phyloP scores from a whole-genome alignment of 2,329 filamentous ascomycete species.

The Trichoderma harzianum region DNA sequence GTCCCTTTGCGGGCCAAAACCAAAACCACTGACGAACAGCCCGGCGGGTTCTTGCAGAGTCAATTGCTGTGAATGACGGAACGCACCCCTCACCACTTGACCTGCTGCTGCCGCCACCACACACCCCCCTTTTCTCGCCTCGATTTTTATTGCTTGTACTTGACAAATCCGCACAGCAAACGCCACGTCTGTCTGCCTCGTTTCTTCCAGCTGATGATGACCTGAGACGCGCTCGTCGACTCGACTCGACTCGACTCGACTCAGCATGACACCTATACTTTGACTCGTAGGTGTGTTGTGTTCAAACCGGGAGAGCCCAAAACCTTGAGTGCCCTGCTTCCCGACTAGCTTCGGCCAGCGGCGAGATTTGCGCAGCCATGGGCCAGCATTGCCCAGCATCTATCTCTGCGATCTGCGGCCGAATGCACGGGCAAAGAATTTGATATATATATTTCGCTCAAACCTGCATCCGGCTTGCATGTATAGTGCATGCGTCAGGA shows the following conservation, averaged over 20 bases:
- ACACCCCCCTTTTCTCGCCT: conserved; percentile 1
- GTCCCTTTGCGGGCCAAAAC: neutral
- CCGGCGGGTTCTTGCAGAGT: neutral
- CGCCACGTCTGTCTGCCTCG: neutral
- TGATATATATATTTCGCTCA: conserved; percentile 16
- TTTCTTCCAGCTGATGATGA: neutral
- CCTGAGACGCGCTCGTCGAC: neutral
- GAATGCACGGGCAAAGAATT: neutral
- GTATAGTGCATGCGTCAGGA: conserved; percentile 14
- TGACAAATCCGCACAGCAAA: neutral
- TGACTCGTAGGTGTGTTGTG: neutral
- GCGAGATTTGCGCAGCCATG: conserved; percentile 3
- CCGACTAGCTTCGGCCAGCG: neutral
- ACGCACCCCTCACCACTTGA: conserved; percentile 4
- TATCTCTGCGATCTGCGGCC: conserved; percentile 11
- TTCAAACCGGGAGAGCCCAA: neutral
- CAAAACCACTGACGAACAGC: neutral
- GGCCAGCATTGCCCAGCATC: conserved; percentile 2
- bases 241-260: neutral
- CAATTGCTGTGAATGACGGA: conserved; percentile 13
- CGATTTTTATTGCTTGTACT: neutral
- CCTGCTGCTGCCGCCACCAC: conserved; percentile 1
- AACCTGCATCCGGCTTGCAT: conserved; percentile 12
- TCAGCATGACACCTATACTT: neutral
- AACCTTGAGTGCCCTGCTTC: neutral